phyloP scores from a whole-genome alignment of 768 basidiomycete species.

The Hericium coralloides region DNA sequence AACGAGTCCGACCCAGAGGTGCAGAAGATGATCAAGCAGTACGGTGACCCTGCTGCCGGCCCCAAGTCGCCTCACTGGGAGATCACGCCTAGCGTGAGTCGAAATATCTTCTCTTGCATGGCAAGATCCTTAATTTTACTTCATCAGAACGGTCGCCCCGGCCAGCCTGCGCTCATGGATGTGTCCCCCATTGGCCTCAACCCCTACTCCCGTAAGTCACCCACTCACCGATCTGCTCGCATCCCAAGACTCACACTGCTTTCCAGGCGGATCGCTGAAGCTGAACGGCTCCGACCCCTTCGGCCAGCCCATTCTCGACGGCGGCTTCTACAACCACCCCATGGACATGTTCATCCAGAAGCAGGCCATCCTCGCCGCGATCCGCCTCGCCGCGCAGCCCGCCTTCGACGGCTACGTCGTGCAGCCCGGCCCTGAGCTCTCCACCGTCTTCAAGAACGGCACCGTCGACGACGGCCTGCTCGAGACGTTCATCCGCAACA shows the following conservation, averaged over 20 bases:
- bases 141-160: not conserved
- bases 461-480: slow-evolving; percentile 4
- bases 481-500: slow-evolving; percentile 3
- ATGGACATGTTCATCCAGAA: not conserved
- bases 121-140: not conserved
- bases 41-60: not conserved
- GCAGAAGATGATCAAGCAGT: not conserved
- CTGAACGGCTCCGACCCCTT: slow-evolving; percentile 16
- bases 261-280: slow-evolving; percentile 12
- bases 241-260: not conserved
- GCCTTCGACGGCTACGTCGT: slow-evolving; percentile 1
- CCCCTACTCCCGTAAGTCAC: slow-evolving; percentile 4
- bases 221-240: too few relatives aligned
- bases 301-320: slow-evolving; percentile 17
- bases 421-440: not conserved
- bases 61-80: slow-evolving; percentile 2
- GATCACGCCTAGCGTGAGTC: not conserved
- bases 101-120: not conserved
- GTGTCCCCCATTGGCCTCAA: not conserved
- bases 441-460: not conserved
- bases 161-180: not conserved
- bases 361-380: not conserved
- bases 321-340: not conserved
- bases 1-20: not conserved
- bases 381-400: not conserved